These are phyloP conservation scores for Pichia sporocuriosa DNA, from an alignment of 805 yeast genomes.

Conservation along the genomic window DNA sequence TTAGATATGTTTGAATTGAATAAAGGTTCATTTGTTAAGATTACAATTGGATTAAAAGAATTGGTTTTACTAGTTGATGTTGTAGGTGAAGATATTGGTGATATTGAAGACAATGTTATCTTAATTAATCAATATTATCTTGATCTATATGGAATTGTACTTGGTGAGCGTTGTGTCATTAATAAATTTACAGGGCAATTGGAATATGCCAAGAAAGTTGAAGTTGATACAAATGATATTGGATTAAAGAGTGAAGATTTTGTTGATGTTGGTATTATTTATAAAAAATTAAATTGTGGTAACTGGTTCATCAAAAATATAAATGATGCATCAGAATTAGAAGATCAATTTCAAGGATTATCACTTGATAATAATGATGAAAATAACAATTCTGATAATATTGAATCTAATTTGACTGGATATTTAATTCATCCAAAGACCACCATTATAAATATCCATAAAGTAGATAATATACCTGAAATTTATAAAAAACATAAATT, in stretches of 20 bases:
- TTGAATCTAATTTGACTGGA: slow-evolving; percentile 17
- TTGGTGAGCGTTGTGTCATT: slow-evolving; percentile 35
- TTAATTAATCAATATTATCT: slow-evolving; percentile 19
- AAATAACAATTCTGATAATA: background rate
- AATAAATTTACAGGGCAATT: slow-evolving; percentile 45
- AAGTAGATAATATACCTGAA: slow-evolving; percentile 32
- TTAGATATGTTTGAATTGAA: slow-evolving; percentile 19
- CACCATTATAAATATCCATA: slow-evolving; percentile 29
- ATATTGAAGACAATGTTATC: slow-evolving; percentile 25
- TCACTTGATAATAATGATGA: background rate
- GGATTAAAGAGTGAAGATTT: slow-evolving; percentile 26
- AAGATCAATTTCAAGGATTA: slow-evolving; percentile 27
- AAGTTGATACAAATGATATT: slow-evolving; percentile 6
- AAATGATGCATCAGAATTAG: slow-evolving; percentile 10
- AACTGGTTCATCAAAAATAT: slow-evolving; percentile 13
- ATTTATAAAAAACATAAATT: slow-evolving; percentile 33
- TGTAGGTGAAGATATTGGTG: slow-evolving; percentile 15
- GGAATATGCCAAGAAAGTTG: slow-evolving; percentile 23
- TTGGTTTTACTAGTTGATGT: slow-evolving; percentile 13
- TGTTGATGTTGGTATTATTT: slow-evolving; percentile 51
- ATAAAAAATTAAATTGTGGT: slow-evolving; percentile 38
- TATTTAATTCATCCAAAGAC: slow-evolving; percentile 23
- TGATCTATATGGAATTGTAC: slow-evolving; percentile 18
- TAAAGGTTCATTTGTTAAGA: slow-evolving; percentile 23
- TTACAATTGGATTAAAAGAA: slow-evolving; percentile 21